phyloP scores from a whole-genome alignment of 306 rosid genomes.

The Hippophae rhamnoides region DNA sequence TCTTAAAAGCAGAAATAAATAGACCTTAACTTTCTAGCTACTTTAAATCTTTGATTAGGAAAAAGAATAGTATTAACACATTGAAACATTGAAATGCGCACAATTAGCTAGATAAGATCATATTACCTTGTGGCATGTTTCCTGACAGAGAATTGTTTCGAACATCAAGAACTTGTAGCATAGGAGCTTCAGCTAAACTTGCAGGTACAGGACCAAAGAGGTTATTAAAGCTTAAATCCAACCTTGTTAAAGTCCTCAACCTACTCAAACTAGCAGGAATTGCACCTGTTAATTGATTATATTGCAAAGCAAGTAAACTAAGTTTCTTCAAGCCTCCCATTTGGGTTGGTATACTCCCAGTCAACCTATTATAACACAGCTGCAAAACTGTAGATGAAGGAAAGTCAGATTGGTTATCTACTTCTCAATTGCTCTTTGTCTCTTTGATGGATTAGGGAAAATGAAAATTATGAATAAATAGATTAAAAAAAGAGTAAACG shows the following conservation, averaged over 20 bases:
- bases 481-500: no score
- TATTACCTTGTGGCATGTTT: slow-evolving; percentile 55
- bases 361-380: slow-evolving; percentile 70
- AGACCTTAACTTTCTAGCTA: background rate
- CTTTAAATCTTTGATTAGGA: background rate
- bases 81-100: background rate
- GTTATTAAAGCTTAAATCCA: slow-evolving; percentile 70
- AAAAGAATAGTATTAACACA: background rate
- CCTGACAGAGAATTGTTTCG: slow-evolving; percentile 76
- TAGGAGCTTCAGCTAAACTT: slow-evolving; percentile 47
- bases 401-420: background rate
- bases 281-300: slow-evolving; percentile 58
- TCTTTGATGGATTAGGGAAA: no score
- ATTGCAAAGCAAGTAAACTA: slow-evolving; percentile 63
- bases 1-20: background rate
- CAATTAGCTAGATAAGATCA: slow-evolving; percentile 1
- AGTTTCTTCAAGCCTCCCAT: slow-evolving; percentile 47
- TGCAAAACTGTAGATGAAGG: slow-evolving; percentile 58
- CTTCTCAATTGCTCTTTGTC: no score
- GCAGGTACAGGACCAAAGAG: slow-evolving; percentile 76
- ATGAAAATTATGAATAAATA: no score
- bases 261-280: slow-evolving; percentile 89
- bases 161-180: slow-evolving; percentile 47
- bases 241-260: slow-evolving; percentile 35
- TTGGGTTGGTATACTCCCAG: slow-evolving; percentile 62